Evolutionary conservation across 148 eudicot species (phyloP).

Genomic region (Cornus florida): DNA sequence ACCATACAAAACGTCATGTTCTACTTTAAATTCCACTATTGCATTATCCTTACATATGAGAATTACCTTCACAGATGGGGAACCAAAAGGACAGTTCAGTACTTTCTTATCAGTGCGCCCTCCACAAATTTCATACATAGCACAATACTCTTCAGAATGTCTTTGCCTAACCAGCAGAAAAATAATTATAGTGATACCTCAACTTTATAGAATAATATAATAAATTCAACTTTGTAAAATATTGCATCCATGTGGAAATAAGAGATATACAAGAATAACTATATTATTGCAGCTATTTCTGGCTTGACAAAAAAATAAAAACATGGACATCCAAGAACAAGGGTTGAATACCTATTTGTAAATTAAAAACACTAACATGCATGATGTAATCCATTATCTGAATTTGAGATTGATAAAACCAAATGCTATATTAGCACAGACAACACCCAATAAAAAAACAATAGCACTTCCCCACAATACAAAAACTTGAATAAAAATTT

Average conservation of each 20-base stretch:
- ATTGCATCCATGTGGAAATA: not conserved
- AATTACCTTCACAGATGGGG: constrained; percentile 80
- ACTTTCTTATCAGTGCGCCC: constrained; percentile 67
- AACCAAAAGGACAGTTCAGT: constrained; percentile 75
- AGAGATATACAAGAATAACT: not conserved
- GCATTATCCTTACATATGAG: constrained; percentile 8
- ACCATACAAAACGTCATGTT: not conserved
- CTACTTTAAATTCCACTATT: not conserved
- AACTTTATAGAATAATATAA: not conserved
- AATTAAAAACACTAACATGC: constrained; percentile 7
- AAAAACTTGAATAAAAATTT: not conserved
- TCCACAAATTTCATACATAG: constrained; percentile 95
- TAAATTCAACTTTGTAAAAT: not conserved
- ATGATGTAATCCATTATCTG: not conserved
- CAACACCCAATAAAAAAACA: not conserved
- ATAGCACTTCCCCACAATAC: not conserved
- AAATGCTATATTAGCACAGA: not conserved
- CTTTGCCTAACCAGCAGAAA: constrained; percentile 42
- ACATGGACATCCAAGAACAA: not conserved
- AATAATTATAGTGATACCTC: not conserved
- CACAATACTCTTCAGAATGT: constrained; percentile 67
- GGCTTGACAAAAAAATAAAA: constrained; percentile 3
- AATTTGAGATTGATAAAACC: not conserved
- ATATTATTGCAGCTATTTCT: not conserved
- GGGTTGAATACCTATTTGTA: not conserved